Base-by-base conservation (phyloP, 148 eudicot genomes). In the Mesembryanthemum crystallinum region DNA sequence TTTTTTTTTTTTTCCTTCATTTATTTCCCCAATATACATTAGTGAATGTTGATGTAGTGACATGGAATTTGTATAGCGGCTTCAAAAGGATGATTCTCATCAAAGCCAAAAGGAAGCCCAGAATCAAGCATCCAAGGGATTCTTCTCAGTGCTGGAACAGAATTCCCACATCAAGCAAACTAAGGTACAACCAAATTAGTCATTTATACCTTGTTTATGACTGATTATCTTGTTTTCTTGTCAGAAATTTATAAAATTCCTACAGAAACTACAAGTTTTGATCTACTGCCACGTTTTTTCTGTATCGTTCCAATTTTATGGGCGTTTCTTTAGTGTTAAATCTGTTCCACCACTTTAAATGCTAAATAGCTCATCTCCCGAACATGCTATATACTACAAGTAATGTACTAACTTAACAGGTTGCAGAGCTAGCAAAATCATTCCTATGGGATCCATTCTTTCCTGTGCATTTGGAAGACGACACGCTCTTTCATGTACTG, bases 371-470 rank as follows among this genome's bases (percentile, higher is more conserved):
- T n/a, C n/a, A n/a, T n/a, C n/a, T n/a, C n/a, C n/a, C n/a, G n/a
- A n/a, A 35, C 39, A 35, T 35, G 6, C 39, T 35, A 35, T 35
- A n/a, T n/a, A n/a, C n/a, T 35, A 35, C 4, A 2, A 35, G 39
- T 35, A 35, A 35, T 42, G 17, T 6, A 7, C 10, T 32, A 5
- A 24, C 13, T 63, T 8, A 39, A 64, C 75, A 87, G 89, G 76
- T 85, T 21, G 82, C 79, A 61, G 90, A 85, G 67, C 78, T 87
- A 61, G 86, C 88, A 39, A 85, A 79, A 79, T 83, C 75, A 21
- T 87, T 82, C 76, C 60, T 85, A 5, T 83, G 86, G 88, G 83
- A 87, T 45, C 82, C 86, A 9, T 83, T 82, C 74, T 81, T 87
- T 51, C 88, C 90, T 0, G 79, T 85, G 37, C 74, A 81, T 58